A percentile compares a stretch with the other conserved stretches of the same genome.
These are phyloP conservation scores for Coemansia sp. DNA, from an alignment of 192 early-diverging fungal genomes.

Conservation along the genomic window DNA sequence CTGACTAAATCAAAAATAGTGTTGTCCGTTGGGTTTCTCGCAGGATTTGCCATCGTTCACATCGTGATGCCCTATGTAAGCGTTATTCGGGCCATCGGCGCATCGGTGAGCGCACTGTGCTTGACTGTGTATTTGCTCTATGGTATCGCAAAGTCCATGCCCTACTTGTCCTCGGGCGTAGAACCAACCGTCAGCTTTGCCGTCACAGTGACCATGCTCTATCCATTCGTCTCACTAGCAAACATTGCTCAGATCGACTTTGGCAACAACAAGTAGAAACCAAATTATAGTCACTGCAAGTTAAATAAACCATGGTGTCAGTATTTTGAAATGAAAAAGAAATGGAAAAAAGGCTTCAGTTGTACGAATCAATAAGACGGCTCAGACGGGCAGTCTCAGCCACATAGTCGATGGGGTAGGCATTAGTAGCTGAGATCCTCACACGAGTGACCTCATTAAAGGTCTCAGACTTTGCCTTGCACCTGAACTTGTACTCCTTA, in stretches of 20 bases:
- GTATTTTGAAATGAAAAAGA: conserved; percentile 52
- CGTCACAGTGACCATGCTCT: conserved; percentile 5
- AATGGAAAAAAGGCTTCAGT: conserved; percentile 8
- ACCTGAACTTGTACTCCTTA: conserved; percentile 73
- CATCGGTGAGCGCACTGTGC: neutral
- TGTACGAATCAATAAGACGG: conserved; percentile 51
- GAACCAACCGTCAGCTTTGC: conserved; percentile 2
- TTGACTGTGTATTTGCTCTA: neutral
- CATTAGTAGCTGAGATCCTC: conserved; percentile 55
- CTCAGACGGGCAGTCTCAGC: conserved; percentile 60
- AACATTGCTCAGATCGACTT: conserved; percentile 3
- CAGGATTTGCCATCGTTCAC: neutral
- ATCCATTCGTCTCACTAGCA: neutral
- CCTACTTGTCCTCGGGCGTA: conserved; percentile 3
- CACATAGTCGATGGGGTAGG: conserved; percentile 63
- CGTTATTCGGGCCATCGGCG: neutral
- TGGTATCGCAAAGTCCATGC: conserved; percentile 8
- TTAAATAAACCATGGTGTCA: neutral
- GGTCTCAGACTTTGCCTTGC: conserved; percentile 79
- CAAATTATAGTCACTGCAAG: neutral
- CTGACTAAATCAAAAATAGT: neutral
- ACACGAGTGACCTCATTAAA: conserved; percentile 71
- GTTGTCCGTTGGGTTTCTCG: neutral
- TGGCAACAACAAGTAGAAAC: conserved; percentile 9
- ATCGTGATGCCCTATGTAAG: neutral